These are phyloP conservation scores for Aspergillus heteromorphus DNA, from an alignment of 495 filamentous ascomycete genomes.

Conservation along the genomic window DNA sequence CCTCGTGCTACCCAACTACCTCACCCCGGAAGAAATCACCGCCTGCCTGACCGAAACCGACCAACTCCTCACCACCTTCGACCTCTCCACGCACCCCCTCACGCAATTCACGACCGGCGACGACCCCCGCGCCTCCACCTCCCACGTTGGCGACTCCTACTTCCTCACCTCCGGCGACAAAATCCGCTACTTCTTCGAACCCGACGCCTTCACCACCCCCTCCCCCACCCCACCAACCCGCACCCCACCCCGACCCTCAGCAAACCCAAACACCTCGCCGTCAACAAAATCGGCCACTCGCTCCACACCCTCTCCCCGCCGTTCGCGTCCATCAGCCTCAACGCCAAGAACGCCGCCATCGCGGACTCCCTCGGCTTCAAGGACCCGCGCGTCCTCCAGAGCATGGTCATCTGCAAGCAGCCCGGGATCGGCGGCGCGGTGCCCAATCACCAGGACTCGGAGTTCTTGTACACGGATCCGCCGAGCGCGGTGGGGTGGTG, in stretches of 20 bases:
- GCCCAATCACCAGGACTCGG: constrained; percentile 81
- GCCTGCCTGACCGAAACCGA: constrained; percentile 70
- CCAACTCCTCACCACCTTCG: constrained; percentile 67
- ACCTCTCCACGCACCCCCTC: constrained; percentile 76
- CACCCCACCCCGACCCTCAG: constrained; percentile 41
- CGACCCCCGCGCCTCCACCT: constrained; percentile 27
- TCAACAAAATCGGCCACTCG: constrained; percentile 97
- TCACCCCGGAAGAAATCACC: constrained; percentile 56
- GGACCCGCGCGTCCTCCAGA: constrained; percentile 76
- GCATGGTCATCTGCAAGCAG: constrained; percentile 98
- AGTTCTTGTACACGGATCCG: constrained; percentile 88
- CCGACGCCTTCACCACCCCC: constrained; percentile 46
- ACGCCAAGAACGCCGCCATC: constrained; percentile 54
- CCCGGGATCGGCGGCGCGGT: constrained; percentile 90
- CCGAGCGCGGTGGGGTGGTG: constrained; percentile 89
- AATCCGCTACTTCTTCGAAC: constrained; percentile 95
- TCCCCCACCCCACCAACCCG: constrained; percentile 30
- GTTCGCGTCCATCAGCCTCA: constrained; percentile 60
- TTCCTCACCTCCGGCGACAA: constrained; percentile 87
- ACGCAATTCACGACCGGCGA: constrained; percentile 86
- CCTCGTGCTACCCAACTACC: constrained; percentile 76
- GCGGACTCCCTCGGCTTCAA: constrained; percentile 65
- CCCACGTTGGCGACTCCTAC: constrained; percentile 91
- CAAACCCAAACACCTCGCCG: constrained; percentile 72
- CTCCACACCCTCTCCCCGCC: constrained; percentile 70